Evolutionary conservation across 139 green algal species (phyloP).

Genomic region (Ulvella scutata): DNA sequence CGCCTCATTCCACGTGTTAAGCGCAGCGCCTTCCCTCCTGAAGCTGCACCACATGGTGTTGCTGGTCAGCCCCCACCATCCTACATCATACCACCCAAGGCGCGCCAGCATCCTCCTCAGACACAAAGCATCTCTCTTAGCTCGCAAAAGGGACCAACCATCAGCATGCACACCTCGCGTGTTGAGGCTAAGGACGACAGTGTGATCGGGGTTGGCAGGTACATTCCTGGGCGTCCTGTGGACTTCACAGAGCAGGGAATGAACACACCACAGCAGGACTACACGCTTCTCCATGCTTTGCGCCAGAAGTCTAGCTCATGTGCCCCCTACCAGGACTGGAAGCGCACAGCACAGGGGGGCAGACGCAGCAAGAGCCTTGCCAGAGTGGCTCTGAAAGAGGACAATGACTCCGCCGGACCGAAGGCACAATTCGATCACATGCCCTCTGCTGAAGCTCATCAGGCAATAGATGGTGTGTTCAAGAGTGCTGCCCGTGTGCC

Average conservation of each 20-base stretch:
- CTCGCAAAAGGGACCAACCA: background rate
- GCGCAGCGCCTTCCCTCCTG: slow-evolving; percentile 17
- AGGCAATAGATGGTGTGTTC: background rate
- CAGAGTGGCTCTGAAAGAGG: background rate
- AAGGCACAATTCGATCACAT: background rate
- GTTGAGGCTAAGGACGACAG: background rate
- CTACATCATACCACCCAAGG: slow-evolving; percentile 8
- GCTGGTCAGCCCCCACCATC: slow-evolving; percentile 16
- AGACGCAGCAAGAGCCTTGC: background rate
- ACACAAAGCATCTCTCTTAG: background rate
- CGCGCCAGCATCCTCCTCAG: background rate
- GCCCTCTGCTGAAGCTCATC: background rate
- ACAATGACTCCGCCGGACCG: background rate
- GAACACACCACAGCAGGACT: background rate
- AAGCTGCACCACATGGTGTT: slow-evolving; percentile 17
- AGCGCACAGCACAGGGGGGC: background rate
- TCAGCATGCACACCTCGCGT: background rate
- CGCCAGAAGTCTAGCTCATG: background rate
- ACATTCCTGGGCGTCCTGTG: background rate
- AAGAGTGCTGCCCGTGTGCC: too few species aligned
- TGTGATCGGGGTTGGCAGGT: background rate
- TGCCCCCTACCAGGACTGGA: background rate
- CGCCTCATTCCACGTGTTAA: slow-evolving; percentile 17
- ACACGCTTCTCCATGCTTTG: background rate
- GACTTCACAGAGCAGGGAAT: background rate